Evolutionary conservation across 192 early-diverging fungal genomes (phyloP), one percentile per base, ranked within the genome.

Genomic region (Backusella morwellensis): DNA sequence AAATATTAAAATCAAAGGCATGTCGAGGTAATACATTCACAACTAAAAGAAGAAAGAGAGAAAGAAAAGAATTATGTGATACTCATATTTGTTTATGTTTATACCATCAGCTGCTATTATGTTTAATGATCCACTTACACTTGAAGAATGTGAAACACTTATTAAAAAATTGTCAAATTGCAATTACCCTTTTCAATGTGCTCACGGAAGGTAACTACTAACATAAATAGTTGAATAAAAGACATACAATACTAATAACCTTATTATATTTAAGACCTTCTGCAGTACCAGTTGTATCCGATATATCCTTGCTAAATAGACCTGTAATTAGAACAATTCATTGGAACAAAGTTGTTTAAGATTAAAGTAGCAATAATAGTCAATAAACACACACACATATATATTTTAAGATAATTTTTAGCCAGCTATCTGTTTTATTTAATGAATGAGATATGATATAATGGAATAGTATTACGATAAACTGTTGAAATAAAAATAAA

Each of bases 1-100:
- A 93, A 35, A 88, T 94, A 35, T 72, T 93, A 40, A 90, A 92
- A 59, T 93, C 92, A 6, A 94, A 93, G 72, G 91, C 93, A 11
- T 95, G 93, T 79, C 81, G 91, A 70, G 81, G 84, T 85, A 73
- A 41, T 68, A 40, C 7, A 35, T 38, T 56, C 21, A 8, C n/a
- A 19, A 52, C 21, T 36, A 70, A 72, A 67, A 67, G 79, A 32
- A 32, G 81, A 56, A 56, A 35, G 81, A 63, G 38, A 26, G 35
- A 38, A 15, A 72, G 19, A 32, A 67, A 71, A 38, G 54, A 26
- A 29, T 32, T 21, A 0, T 52, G 29, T 6, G 29, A 35, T 67
- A 35, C 12, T 67, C 34, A 67, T 67, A 35, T 67, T 35, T 67
- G 34, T 67, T 35, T 50, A 68, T 68, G 12, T 34, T 73, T 67